A percentile compares a stretch with the other conserved stretches of the same genome.
These are phyloP conservation scores for Catunica adiposa DNA, from an alignment of 2,329 filamentous ascomycete genomes.

Conservation along the genomic window DNA sequence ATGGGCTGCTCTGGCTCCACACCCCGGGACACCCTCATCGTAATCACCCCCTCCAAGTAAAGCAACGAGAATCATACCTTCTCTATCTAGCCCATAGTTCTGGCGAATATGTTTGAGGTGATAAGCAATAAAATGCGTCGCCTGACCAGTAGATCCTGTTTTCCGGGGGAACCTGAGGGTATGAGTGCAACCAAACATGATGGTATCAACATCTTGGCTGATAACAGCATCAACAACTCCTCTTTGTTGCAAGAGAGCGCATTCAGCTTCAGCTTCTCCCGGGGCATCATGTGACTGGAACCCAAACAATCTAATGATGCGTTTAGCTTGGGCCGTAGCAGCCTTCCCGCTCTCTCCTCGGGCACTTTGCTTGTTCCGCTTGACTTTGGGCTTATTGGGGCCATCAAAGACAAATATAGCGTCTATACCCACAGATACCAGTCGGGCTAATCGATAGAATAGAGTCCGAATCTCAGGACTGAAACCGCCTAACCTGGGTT, in stretches of 20 bases:
- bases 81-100: conserved; percentile 51
- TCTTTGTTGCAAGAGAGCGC: conserved; percentile 64
- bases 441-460: conserved; percentile 73
- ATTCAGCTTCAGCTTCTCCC: conserved; percentile 92
- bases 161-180: conserved; percentile 47
- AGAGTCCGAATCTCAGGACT: conserved; percentile 84
- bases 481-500: conserved; percentile 43
- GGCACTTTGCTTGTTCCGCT: conserved; percentile 63
- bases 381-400: conserved; percentile 68
- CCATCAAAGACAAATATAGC: conserved; percentile 87
- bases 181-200: conserved; percentile 83
- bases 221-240: conserved; percentile 85
- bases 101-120: conserved; percentile 21
- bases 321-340: conserved; percentile 62
- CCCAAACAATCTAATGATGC: conserved; percentile 68
- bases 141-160: conserved; percentile 20
- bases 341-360: conserved; percentile 44
- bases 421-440: conserved; percentile 62
- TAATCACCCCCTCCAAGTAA: conserved; percentile 95
- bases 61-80: conserved; percentile 87
- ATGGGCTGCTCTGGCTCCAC: conserved; percentile 74
- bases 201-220: conserved; percentile 89
- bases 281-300: conserved; percentile 75
- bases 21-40: conserved; percentile 69
- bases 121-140: conserved; percentile 78